Base-by-base conservation (phyloP, 805 yeast species). In the Barnettozyma vustinii region DNA sequence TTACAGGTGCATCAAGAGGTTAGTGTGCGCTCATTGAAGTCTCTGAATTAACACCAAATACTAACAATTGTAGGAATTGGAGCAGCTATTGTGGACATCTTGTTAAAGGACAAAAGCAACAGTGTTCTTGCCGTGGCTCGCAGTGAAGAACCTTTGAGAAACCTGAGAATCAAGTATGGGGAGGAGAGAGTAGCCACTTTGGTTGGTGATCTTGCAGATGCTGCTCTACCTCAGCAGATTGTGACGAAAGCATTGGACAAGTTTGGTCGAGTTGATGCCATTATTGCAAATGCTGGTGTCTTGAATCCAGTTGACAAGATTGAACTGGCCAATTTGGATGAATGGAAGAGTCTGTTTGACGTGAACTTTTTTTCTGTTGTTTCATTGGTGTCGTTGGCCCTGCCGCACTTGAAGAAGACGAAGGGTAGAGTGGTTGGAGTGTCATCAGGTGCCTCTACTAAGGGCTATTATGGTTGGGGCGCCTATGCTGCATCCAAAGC, bases 401-500 rank as follows among this genome's bases (percentile, higher is more conserved):
- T 87, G 42, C 90, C 92, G 0, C 69, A 75, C 35, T 69, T 92
- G 54, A 67, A 77, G 36, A 63, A 70, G 45, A 53, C 80, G 4
- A 67, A 75, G 13, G 96, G 96, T 0, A 75, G 72, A 39, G 73
- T 85, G 35, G 72, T 92, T n/a, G 80, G 84, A 48, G 96, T 91
- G 0, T 86, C 95, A 18, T 87, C 96, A 2, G 97, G 97, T 6
- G 97, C 98, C 1, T 76, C 95, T 18, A 74, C 76, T 1, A 76
- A 73, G 46, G 69, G 82, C 18, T 75, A 72, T 54, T 57, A 73
- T 53, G 94, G 89, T 0, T 92, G 97, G 97, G 84, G 85, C 16
- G 95, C 96, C 5, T 92, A 92, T 59, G 96, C 97, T 1, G 71
- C 91, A 5, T 83, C 96, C 7, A 92, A 92, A 65, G 97, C 97